These are phyloP conservation scores for Closterium sp. DNA, from an alignment of 139 green algal genomes.

Conservation along the genomic window DNA sequence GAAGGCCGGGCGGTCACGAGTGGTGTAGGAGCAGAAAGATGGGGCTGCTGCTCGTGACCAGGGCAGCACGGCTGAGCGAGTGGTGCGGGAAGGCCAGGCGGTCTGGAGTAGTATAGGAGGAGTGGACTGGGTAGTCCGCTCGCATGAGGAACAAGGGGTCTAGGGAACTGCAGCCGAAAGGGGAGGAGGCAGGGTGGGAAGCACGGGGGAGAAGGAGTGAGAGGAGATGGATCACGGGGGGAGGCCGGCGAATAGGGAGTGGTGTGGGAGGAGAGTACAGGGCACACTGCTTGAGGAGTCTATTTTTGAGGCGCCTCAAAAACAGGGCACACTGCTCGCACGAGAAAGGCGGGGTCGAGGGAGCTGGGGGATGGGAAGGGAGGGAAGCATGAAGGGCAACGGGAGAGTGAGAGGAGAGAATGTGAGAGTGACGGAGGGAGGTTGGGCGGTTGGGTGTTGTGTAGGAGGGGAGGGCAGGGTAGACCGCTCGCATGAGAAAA, in stretches of 20 bases:
- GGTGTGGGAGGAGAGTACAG: slow-evolving; percentile 64
- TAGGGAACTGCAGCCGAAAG: slow-evolving; percentile 50
- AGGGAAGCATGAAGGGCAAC: neutral
- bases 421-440: too few relatives aligned
- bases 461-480: slow-evolving; percentile 64
- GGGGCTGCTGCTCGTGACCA: too few relatives aligned
- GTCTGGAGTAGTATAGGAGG: slow-evolving; percentile 60
- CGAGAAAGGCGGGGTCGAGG: too few relatives aligned
- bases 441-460: too few relatives aligned
- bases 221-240: slow-evolving; percentile 65
- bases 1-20: neutral
- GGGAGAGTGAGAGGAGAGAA: too few relatives aligned
- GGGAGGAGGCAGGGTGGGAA: neutral
- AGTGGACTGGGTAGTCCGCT: slow-evolving; percentile 77
- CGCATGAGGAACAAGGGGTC: slow-evolving; percentile 67
- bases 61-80: slow-evolving; percentile 57
- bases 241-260: slow-evolving; percentile 55
- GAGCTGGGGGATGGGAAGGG: too few relatives aligned
- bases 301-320: too few relatives aligned
- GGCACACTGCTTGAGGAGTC: slow-evolving; percentile 48
- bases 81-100: slow-evolving; percentile 59
- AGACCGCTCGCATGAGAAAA: slow-evolving; percentile 73
- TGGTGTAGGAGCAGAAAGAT: neutral
- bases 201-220: slow-evolving; percentile 28
- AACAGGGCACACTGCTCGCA: slow-evolving; percentile 51